A percentile compares a stretch with the other conserved stretches of the same genome.
Conservation (phyloP, 495 filamentous ascomycete species). For the Oidiodendron maius region DNA sequence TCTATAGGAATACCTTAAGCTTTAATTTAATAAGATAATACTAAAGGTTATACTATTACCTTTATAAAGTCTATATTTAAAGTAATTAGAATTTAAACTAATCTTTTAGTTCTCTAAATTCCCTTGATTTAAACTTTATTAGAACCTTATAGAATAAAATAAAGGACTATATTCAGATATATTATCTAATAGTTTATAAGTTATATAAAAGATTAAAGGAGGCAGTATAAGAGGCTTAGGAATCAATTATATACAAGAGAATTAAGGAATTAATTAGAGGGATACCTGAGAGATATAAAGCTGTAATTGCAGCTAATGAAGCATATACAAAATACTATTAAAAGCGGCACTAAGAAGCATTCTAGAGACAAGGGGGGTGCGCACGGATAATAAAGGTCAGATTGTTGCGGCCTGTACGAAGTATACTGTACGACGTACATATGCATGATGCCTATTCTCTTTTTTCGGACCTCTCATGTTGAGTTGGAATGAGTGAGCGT, state of each 20-base stretch:
- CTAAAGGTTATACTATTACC: not conserved
- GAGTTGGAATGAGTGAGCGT: too few species aligned
- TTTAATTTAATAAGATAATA: slow-evolving; percentile 9
- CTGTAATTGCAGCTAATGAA: slow-evolving; percentile 7
- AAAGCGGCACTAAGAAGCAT: too few species aligned
- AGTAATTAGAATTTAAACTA: not conserved
- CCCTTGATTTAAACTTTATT: slow-evolving; percentile 6
- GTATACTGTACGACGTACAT: too few species aligned
- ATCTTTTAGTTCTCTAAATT: not conserved
- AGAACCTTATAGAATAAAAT: slow-evolving; percentile 8
- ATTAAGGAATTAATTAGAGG: slow-evolving; percentile 5
- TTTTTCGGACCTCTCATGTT: too few species aligned
- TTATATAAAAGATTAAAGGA: slow-evolving; percentile 4
- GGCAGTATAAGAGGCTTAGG: slow-evolving; percentile 12
- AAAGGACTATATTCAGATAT: slow-evolving; percentile 6
- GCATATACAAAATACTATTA: slow-evolving; percentile 5
- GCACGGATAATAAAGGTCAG: too few species aligned
- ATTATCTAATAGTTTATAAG: slow-evolving; percentile 5
- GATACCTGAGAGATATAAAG: slow-evolving; percentile 6
- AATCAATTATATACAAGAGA: slow-evolving; percentile 10
- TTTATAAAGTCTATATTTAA: slow-evolving; percentile 6
- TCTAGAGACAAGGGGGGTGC: too few species aligned
- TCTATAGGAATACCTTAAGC: too few species aligned
- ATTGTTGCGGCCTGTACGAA: too few species aligned
- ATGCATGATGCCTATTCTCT: too few species aligned